phyloP scores from a whole-genome alignment of 768 basidiomycete species.

The Phlegmacium glaucopus region DNA sequence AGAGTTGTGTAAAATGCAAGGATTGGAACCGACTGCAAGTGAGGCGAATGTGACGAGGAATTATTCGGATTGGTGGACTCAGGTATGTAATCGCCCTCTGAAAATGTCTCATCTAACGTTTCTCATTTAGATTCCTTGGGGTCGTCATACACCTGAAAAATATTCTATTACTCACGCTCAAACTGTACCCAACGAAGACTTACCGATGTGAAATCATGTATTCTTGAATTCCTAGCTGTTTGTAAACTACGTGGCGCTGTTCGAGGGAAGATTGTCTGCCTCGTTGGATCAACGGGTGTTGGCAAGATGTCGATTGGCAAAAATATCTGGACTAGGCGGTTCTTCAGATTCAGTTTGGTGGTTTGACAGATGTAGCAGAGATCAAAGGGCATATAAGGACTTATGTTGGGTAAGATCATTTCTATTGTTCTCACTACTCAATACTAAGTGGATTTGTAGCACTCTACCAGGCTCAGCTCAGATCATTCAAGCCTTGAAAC shows the following conservation, averaged over 20 bases:
- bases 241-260: slow-evolving; percentile 93
- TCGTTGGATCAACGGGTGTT: slow-evolving; percentile 96
- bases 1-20: slow-evolving; percentile 86
- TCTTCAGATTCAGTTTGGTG: slow-evolving; percentile 96
- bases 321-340: slow-evolving; percentile 83
- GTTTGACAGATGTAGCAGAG: slow-evolving; percentile 96
- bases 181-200: slow-evolving; percentile 89
- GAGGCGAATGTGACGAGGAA: too few species aligned
- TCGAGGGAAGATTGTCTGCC: slow-evolving; percentile 95
- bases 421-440: too few species aligned
- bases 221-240: slow-evolving; percentile 94
- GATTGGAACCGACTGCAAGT: too few species aligned
- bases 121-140: slow-evolving; percentile 84
- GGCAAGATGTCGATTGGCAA: slow-evolving; percentile 97
- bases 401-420: slow-evolving; percentile 91
- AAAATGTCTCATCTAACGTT: background rate
- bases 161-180: slow-evolving; percentile 83
- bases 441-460: too few species aligned
- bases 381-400: slow-evolving; percentile 98
- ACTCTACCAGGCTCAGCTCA: slow-evolving; percentile 93
- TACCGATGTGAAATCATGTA: slow-evolving; percentile 88
- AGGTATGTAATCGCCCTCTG: slow-evolving; percentile 47
- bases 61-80: slow-evolving; percentile 92
- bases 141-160: slow-evolving; percentile 90
- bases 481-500: slow-evolving; percentile 90